phyloP scores from a whole-genome alignment of 2,329 filamentous ascomycete species.

The Colletotrichum orbiculare region DNA sequence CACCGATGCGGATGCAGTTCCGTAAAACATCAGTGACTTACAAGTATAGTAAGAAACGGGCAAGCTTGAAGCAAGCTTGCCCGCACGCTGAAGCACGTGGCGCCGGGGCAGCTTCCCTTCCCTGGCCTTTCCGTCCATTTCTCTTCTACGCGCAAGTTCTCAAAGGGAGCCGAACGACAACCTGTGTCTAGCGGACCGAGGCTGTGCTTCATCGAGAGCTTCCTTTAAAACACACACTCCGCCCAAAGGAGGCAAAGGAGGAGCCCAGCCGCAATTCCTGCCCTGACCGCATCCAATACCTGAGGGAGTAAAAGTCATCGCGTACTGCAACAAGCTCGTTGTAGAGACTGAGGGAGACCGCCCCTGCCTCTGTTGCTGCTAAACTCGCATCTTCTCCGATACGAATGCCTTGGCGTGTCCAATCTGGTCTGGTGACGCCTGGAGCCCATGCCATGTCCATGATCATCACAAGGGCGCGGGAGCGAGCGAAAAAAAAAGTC shows the following conservation, averaged over 20 bases:
- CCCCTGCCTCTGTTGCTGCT: background rate
- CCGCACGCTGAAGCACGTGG: slow-evolving; percentile 16
- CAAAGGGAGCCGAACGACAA: background rate
- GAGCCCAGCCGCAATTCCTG: slow-evolving; percentile 1
- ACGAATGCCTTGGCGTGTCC: slow-evolving; percentile 2
- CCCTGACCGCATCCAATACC: background rate
- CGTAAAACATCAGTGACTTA: no score
- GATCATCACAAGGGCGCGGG: background rate
- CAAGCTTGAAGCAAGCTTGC: background rate
- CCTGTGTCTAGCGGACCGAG: background rate
- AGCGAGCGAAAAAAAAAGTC: background rate
- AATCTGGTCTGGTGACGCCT: background rate
- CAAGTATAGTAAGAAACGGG: no score
- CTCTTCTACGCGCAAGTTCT: background rate
- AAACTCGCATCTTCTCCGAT: background rate
- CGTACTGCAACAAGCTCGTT: background rate
- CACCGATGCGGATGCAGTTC: no score
- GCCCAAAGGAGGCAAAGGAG: slow-evolving; percentile 11
- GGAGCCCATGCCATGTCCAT: background rate
- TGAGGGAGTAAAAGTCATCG: background rate
- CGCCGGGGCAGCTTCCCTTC: slow-evolving; percentile 11
- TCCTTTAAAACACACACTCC: background rate
- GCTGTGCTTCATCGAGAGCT: slow-evolving; percentile 31
- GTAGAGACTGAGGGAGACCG: background rate
- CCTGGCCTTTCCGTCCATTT: background rate